Conservation (phyloP, 2,329 filamentous ascomycete genomes). For the Cryphonectria nitschkei region DNA sequence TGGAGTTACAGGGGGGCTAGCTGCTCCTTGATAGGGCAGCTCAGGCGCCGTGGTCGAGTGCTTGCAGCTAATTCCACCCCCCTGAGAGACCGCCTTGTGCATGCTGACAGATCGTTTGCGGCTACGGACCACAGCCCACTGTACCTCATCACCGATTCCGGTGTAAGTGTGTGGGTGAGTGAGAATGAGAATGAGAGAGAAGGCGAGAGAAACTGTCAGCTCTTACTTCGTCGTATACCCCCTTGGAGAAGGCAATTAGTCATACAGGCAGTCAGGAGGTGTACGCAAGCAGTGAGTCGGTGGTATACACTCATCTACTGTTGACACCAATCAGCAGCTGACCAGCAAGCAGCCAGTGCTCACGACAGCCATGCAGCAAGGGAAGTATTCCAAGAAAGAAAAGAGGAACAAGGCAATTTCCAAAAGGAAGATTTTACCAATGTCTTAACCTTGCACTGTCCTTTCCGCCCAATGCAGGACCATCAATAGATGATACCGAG, state of each 20-base stretch:
- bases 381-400: background rate
- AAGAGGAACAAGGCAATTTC: too few relatives aligned
- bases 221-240: background rate
- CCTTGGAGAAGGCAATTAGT: background rate
- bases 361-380: too few relatives aligned
- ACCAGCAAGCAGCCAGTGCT: background rate
- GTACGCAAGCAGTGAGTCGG: slow-evolving; percentile 23
- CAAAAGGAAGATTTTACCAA: too few relatives aligned
- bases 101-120: slow-evolving; percentile 2
- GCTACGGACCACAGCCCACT: background rate
- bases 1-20: background rate
- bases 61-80: background rate
- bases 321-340: background rate
- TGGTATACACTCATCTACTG: background rate
- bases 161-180: background rate
- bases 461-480: too few relatives aligned
- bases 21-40: slow-evolving; percentile 13
- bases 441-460: too few relatives aligned
- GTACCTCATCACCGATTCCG: slow-evolving; percentile 3
- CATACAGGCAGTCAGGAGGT: slow-evolving; percentile 12
- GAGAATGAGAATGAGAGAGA: background rate
- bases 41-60: slow-evolving; percentile 6
- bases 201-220: background rate
- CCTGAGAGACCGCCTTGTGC: background rate
- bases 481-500: background rate